These are phyloP conservation scores for Talaromyces albobiverticillius DNA, from an alignment of 2,329 filamentous ascomycete genomes.

Conservation along the genomic window DNA sequence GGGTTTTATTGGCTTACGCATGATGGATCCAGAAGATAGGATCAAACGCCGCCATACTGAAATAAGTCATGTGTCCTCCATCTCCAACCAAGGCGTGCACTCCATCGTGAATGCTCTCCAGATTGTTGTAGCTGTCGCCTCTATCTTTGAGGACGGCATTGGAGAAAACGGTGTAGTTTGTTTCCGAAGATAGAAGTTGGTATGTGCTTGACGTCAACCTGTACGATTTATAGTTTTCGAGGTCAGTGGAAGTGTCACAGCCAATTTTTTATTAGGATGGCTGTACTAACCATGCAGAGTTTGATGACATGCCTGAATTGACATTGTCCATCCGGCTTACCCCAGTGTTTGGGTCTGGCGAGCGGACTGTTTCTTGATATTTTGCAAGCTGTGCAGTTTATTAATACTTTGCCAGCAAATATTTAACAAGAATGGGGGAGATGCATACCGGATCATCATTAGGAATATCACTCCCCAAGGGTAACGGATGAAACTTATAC, in stretches of 20 bases:
- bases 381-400: slow-evolving; percentile 13
- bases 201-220: slow-evolving; percentile 25
- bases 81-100: slow-evolving; percentile 54
- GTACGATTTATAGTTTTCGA: not conserved
- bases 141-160: slow-evolving; percentile 19
- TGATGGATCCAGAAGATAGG: slow-evolving; percentile 79
- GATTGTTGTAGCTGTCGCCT: slow-evolving; percentile 20
- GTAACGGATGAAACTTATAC: slow-evolving; percentile 34
- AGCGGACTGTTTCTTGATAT: slow-evolving; percentile 19
- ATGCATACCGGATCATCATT: slow-evolving; percentile 12
- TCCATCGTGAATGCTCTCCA: slow-evolving; percentile 48
- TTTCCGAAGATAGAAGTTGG: slow-evolving; percentile 24
- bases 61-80: slow-evolving; percentile 67
- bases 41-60: slow-evolving; percentile 73
- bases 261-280: not conserved
- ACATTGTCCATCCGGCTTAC: slow-evolving; percentile 16
- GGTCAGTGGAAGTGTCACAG: too few relatives aligned
- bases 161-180: slow-evolving; percentile 27
- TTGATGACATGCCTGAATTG: slow-evolving; percentile 18
- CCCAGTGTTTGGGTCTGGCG: slow-evolving; percentile 17
- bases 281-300: slow-evolving; percentile 21
- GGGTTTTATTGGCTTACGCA: slow-evolving; percentile 28
- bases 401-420: not conserved
- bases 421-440: too few relatives aligned
- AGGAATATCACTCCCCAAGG: slow-evolving; percentile 15